Evolutionary conservation across 257 asterid species (phyloP).

Genomic region (Nicotiana obtusifolia): DNA sequence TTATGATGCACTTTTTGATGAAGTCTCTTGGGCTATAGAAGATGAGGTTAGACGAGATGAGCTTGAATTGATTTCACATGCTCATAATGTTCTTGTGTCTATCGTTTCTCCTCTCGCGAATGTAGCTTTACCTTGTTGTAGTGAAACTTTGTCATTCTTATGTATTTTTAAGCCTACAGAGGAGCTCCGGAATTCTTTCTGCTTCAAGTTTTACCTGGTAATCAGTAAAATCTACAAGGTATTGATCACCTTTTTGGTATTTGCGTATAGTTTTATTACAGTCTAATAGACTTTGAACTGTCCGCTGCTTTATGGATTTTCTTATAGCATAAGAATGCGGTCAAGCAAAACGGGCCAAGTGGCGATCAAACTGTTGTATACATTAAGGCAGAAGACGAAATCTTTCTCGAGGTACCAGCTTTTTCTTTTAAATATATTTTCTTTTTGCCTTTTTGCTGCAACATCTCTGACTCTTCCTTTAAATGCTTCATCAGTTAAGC

Average conservation of each 20-base stretch:
- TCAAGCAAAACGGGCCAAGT: slow-evolving; percentile 24
- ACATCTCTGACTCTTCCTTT: slow-evolving; percentile 9
- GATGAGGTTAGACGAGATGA: slow-evolving; percentile 67
- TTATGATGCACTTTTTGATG: slow-evolving; percentile 85
- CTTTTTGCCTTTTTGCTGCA: slow-evolving; percentile 4
- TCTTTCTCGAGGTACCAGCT: slow-evolving; percentile 52
- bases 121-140: slow-evolving; percentile 2
- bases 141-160: slow-evolving; percentile 15
- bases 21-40: slow-evolving; percentile 88
- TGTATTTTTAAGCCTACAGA: slow-evolving; percentile 54
- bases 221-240: slow-evolving; percentile 84
- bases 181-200: slow-evolving; percentile 63
- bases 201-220: slow-evolving; percentile 64
- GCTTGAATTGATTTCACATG: slow-evolving; percentile 1
- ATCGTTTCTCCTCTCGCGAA: slow-evolving; percentile 1
- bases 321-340: slow-evolving; percentile 58
- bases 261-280: background rate
- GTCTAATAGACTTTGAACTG: background rate
- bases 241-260: background rate
- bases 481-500: slow-evolving; percentile 62
- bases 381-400: slow-evolving; percentile 71
- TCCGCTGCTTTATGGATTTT: slow-evolving; percentile 3
- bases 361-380: slow-evolving; percentile 55
- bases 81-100: background rate
- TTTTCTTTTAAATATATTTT: background rate